Base-by-base conservation (phyloP, 2,329 filamentous ascomycete genomes). In the Colletotrichum sp. region DNA sequence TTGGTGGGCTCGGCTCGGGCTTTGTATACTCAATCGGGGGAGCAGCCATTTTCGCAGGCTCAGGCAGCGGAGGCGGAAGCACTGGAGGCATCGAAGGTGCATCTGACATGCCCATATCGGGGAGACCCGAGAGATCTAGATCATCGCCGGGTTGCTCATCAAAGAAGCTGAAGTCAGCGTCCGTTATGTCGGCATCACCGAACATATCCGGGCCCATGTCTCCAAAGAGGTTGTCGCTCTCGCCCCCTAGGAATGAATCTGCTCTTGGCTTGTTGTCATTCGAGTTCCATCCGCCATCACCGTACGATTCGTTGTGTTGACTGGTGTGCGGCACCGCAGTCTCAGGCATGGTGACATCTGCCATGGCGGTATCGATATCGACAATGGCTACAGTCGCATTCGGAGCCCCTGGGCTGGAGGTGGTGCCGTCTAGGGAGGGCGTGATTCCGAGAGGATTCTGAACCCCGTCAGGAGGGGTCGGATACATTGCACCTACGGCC, bases 151-250 rank as follows among this genome's bases (percentile, higher is more conserved):
- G 87, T 30, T 89, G 85, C 76, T 94, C 92, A 79, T 96, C 94
- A 79, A 96, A 96, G 83, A 96, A 96, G 81, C 91, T 95, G 82
- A 96, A 96, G 81, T 97, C 95, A 7, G 92, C 94, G 79, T 97
- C 95, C 2, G 93, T 96, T n/a, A 96, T 89, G 78, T 92, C 91
- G 77, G 92, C 90, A n/a, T 92, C 91, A n/a, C 90, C 92, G 83
- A 95, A 95, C 78, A 93, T 90, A 78, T 95, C 93, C 10, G 90
- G 91, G 15, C 92, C 92, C 78, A 94, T 88, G 71, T 94, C 93
- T 24, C 90, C 93, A 80, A 95, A 94, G 7, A 95, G 85, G 79
- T 93, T 88, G 34, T 91, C 90, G 10, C 88, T 86, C 28, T 89
- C 89, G 36, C 83, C 82, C 7, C 88, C 86, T 26, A 88, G 81